Evolutionary conservation across 2,329 filamentous ascomycete species (phyloP).

Genomic region (Onygenales sp.): DNA sequence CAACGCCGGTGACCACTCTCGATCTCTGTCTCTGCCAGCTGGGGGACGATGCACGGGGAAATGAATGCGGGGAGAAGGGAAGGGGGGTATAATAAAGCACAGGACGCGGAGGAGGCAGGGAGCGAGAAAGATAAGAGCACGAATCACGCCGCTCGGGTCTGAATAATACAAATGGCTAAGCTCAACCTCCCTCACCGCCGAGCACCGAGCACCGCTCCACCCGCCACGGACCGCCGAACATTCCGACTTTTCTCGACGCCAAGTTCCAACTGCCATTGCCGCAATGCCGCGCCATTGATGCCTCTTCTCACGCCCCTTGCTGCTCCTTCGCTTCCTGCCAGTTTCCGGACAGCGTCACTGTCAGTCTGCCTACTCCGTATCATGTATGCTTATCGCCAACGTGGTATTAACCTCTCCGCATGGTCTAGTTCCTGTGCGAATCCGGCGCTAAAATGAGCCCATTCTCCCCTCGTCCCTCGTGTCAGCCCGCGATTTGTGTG

Average conservation of each 20-base stretch:
- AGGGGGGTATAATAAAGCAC: background rate
- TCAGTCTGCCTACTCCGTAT: no score
- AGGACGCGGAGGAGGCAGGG: background rate
- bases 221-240: background rate
- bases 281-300: no score
- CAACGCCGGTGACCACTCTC: background rate
- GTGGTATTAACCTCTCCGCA: no score
- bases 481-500: no score
- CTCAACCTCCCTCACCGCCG: background rate
- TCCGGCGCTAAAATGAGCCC: no score
- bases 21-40: conserved; percentile 4
- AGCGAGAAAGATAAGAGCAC: background rate
- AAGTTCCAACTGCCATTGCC: no score
- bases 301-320: no score
- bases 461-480: no score
- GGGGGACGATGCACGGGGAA: background rate
- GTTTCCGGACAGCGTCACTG: no score
- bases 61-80: conserved; percentile 5
- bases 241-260: background rate
- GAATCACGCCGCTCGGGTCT: background rate
- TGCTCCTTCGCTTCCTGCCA: no score
- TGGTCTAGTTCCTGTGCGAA: no score
- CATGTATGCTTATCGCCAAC: no score
- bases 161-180: background rate
- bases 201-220: background rate